A percentile compares a stretch with the other conserved stretches of the same genome.
phyloP scores from a whole-genome alignment of 176 grass and related monocot genomes.

The Aegilops tauschii region DNA sequence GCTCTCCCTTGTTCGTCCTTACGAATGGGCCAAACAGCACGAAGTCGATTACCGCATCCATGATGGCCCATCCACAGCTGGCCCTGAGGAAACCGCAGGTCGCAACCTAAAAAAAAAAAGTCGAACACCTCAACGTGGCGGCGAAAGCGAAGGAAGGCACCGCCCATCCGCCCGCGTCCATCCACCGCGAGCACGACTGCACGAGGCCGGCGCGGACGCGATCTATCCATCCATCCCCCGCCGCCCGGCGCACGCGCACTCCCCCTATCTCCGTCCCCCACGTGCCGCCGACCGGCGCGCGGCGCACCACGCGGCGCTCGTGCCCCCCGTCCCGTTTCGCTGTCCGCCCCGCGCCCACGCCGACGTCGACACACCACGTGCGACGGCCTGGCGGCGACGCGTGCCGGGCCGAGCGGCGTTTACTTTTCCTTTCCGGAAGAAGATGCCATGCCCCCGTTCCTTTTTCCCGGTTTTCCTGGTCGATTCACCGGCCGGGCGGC shows the following conservation, averaged over 20 bases:
- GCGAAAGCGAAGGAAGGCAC: neutral
- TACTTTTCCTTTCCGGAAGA: neutral
- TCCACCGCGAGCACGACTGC: neutral
- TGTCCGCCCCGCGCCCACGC: neutral
- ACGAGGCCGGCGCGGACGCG: neutral
- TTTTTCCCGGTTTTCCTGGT: rapidly evolving
- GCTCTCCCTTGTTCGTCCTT: no score
- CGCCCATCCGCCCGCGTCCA: neutral
- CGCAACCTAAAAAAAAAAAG: no score
- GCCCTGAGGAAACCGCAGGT: no score
- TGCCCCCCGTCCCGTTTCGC: conserved; percentile 7
- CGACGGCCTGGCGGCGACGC: neutral
- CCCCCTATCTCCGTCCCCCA: neutral
- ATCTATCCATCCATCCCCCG: neutral
- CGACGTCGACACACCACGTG: neutral
- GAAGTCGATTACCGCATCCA: no score
- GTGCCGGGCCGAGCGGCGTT: neutral
- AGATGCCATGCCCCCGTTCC: no score
- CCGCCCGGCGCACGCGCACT: neutral
- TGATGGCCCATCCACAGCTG: no score
- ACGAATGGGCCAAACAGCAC: neutral
- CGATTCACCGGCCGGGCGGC: neutral
- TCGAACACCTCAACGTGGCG: neutral
- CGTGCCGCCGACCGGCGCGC: conserved; percentile 11
- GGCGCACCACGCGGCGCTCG: conserved; percentile 16